A percentile compares a stretch with the other conserved stretches of the same genome.
phyloP scores from a whole-genome alignment of 2,329 filamentous ascomycete species.

The Pseudogymnoascus sp. region DNA sequence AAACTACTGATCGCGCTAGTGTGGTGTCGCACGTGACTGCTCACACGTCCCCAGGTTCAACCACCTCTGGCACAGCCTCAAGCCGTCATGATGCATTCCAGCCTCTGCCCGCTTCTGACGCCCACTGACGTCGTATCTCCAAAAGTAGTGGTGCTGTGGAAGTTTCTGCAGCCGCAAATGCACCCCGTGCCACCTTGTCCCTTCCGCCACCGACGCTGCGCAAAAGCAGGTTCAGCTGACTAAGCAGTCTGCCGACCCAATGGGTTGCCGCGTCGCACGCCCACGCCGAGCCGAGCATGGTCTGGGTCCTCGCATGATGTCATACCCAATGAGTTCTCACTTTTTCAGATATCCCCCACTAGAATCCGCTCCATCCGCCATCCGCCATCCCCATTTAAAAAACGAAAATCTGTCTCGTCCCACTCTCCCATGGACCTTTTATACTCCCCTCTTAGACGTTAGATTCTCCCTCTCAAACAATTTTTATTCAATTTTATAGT shows the following conservation, averaged over 20 bases:
- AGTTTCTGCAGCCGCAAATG: constrained; percentile 44
- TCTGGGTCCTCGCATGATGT: neutral
- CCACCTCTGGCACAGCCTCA: neutral
- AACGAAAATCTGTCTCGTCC: constrained; percentile 5
- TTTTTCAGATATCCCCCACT: constrained; percentile 5
- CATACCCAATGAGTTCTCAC: constrained; percentile 4
- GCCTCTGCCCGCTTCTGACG: constrained; percentile 6
- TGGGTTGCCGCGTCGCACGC: neutral
- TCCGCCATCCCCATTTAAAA: constrained; percentile 4
- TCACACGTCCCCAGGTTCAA: constrained; percentile 1
- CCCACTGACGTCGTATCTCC: neutral
- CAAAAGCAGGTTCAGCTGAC: constrained; percentile 3
- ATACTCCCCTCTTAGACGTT: neutral
- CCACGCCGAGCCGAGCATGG: neutral
- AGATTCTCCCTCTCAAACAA: neutral
- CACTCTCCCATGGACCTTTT: neutral
- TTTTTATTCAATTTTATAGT: neutral
- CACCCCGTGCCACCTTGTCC: constrained; percentile 51
- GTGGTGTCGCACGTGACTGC: too few species aligned
- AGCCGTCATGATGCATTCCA: neutral
- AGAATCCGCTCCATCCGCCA: neutral
- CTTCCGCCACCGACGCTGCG: neutral
- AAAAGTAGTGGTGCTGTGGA: neutral
- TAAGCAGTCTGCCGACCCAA: neutral
- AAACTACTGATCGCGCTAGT: too few species aligned